A percentile compares a stretch with the other conserved stretches of the same genome.
Evolutionary conservation across 768 basidiomycete genomes (phyloP).

Genomic region (Nidularia pulvinata): DNA sequence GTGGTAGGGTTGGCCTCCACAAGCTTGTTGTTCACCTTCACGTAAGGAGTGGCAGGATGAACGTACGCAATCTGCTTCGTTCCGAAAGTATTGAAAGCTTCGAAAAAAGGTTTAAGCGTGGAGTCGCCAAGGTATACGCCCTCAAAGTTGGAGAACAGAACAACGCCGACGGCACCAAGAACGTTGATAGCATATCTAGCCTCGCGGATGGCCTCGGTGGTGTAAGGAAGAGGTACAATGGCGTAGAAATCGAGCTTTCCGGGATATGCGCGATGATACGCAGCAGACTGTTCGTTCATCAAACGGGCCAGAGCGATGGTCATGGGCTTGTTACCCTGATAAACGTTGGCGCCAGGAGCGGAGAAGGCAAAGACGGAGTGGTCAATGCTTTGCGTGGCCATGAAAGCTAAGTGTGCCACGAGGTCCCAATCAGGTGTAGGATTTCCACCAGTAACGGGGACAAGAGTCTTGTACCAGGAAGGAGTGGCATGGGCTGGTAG

Average conservation of each 20-base stretch:
- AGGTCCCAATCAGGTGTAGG: conserved; percentile 28
- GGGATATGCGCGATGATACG: conserved; percentile 23
- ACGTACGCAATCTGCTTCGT: conserved; percentile 25
- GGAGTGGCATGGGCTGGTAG: conserved; percentile 24
- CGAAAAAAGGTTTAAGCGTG: conserved; percentile 24
- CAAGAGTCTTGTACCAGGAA: conserved; percentile 25
- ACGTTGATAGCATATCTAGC: conserved; percentile 23
- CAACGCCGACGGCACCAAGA: conserved; percentile 30
- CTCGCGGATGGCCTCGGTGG: conserved; percentile 26
- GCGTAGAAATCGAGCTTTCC: conserved; percentile 28
- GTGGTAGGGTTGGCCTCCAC: conserved; percentile 29
- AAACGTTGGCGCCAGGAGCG: conserved; percentile 28
- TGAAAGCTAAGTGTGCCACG: conserved; percentile 21
- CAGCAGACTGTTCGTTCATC: conserved; percentile 32
- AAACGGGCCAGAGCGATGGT: conserved; percentile 32
- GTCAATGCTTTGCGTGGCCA: conserved; percentile 25
- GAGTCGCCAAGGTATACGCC: conserved; percentile 28
- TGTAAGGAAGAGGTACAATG: conserved; percentile 30
- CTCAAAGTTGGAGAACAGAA: conserved; percentile 28
- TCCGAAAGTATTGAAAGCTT: conserved; percentile 21
- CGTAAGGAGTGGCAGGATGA: conserved; percentile 26
- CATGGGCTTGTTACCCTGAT: conserved; percentile 15
- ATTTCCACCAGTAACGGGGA: conserved; percentile 22
- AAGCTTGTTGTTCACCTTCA: conserved; percentile 18
- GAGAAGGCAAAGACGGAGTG: conserved; percentile 27